A percentile compares a stretch with the other conserved stretches of the same genome.
Evolutionary conservation across 2,329 filamentous ascomycete genomes (phyloP).

Genomic region (Sphaerulina musiva): DNA sequence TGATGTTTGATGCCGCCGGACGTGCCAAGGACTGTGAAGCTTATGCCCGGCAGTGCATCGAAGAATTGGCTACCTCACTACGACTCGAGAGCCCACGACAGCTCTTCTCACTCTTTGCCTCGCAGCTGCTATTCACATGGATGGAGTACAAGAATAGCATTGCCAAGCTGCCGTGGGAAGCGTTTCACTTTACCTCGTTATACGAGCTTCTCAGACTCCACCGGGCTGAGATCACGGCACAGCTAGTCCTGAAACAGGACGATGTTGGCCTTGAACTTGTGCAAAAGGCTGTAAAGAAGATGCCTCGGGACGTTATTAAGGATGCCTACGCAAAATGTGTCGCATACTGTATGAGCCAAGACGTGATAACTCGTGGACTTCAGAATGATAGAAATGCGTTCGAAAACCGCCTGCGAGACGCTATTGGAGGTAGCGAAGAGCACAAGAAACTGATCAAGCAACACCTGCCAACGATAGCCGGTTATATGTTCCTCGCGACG

Average conservation of each 20-base stretch:
- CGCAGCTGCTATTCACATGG: constrained; percentile 90
- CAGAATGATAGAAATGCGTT: constrained; percentile 37
- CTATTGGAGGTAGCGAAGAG: constrained; percentile 56
- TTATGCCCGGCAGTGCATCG: constrained; percentile 68
- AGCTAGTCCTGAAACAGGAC: constrained; percentile 75
- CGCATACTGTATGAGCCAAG: constrained; percentile 77
- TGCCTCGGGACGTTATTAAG: constrained; percentile 53
- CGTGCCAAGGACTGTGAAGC: constrained; percentile 57
- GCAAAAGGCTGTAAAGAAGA: constrained; percentile 50
- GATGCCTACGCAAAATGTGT: constrained; percentile 69
- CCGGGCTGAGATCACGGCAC: constrained; percentile 69
- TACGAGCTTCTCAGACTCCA: constrained; percentile 62
- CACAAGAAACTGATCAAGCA: constrained; percentile 59
- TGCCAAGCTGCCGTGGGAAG: constrained; percentile 69
- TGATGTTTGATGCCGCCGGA: constrained; percentile 86
- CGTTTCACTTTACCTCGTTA: constrained; percentile 71
- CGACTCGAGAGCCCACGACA: constrained; percentile 59
- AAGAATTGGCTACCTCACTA: constrained; percentile 58
- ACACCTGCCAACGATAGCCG: constrained; percentile 71
- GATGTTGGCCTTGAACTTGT: constrained; percentile 57
- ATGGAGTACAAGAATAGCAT: constrained; percentile 56
- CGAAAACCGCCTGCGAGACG: constrained; percentile 53
- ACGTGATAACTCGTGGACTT: constrained; percentile 44
- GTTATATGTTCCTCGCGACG: constrained; percentile 67
- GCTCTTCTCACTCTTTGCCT: constrained; percentile 76